Evolutionary conservation across 139 green algal genomes (phyloP), one percentile per base, ranked within the genome.

Genomic region (Chlamydomonas applanata): DNA sequence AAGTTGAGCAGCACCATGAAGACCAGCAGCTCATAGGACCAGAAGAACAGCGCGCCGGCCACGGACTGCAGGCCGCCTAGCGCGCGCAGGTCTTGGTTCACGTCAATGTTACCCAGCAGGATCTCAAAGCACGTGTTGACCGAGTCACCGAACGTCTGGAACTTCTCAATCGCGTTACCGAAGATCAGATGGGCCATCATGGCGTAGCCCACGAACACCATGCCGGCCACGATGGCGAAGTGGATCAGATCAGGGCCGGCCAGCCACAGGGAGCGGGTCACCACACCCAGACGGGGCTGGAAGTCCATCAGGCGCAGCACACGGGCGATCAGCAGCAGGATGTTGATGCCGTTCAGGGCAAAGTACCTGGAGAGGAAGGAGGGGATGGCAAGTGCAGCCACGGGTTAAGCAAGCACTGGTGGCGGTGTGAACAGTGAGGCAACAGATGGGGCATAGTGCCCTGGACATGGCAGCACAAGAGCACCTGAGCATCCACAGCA

Each of bases 1-100:
- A 97, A 96, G 81, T 96, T 97, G 79, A 97, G 87, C 80, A 96
- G 83, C 64, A 97, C 92, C 81, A 97, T 89, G 85, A 93, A 94
- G 17, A 97, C 91, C 63, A 97, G 77, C 40, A 96, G 77, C 82
- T 93, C 84, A 66, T 89, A 97, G 17, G 84, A 86, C 90, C 91
- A 97, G 85, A 95, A 97, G 79, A 94, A 96, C 40, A 96, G 74
- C 3, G 82, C 79, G 25, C 84, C 88, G 27, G 85, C 76, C 17
- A 85, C 74, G 30, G 66, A 46, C 82, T 94, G 87, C 66, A 94
- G 82, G 3, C 90, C 90, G 13, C 82, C 80, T 25, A 96, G 86
- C 16, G 70, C 77, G 5, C 88, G 74, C 67, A 95, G 78, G 20
- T 91, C 75, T 0, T 77, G 36, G 66, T 91, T 92, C 2, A 93